These are phyloP conservation scores for Aechmea fasciata DNA, from an alignment of 176 grass and related monocot species.

Conservation along the genomic window DNA sequence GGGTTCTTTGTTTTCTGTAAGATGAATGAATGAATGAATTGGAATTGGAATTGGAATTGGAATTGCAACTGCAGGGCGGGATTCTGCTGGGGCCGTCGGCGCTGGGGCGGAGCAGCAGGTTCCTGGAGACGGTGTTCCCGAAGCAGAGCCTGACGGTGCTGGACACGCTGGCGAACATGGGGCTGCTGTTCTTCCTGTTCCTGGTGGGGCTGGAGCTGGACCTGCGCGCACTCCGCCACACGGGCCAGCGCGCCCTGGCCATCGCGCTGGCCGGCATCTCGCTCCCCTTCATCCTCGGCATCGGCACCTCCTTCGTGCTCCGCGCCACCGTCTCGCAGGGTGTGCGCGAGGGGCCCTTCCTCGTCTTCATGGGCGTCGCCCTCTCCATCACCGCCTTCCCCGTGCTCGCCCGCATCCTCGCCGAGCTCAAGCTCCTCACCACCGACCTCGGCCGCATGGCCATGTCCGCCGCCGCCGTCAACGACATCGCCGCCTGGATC, in stretches of 20 bases:
- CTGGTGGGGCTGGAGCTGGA: conserved; percentile 14
- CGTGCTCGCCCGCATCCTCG: conserved; percentile 27
- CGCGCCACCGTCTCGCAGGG: conserved; percentile 21
- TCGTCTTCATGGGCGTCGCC: conserved; percentile 33
- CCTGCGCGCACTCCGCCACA: background rate
- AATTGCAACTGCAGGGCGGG: background rate
- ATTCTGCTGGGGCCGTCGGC: conserved; percentile 9
- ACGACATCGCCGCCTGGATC: conserved; percentile 29
- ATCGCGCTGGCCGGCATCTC: background rate
- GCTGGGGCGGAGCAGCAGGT: conserved; percentile 5
- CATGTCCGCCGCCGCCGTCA: conserved; percentile 34
- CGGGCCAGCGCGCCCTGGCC: background rate
- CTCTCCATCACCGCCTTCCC: conserved; percentile 32
- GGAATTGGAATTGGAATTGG: no score
- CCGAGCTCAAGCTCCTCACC: conserved; percentile 31
- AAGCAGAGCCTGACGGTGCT: conserved; percentile 9
- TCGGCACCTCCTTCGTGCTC: conserved; percentile 5
- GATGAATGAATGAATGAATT: no score
- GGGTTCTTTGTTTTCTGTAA: no score
- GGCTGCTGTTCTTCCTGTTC: conserved; percentile 13
- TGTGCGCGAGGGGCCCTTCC: conserved; percentile 19
- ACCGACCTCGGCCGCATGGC: conserved; percentile 32
- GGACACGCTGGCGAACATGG: conserved; percentile 9
- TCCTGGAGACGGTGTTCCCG: conserved; percentile 6
- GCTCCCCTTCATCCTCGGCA: background rate